Conservation (phyloP, 805 yeast genomes). For the Zygosaccharomyces lentus region DNA sequence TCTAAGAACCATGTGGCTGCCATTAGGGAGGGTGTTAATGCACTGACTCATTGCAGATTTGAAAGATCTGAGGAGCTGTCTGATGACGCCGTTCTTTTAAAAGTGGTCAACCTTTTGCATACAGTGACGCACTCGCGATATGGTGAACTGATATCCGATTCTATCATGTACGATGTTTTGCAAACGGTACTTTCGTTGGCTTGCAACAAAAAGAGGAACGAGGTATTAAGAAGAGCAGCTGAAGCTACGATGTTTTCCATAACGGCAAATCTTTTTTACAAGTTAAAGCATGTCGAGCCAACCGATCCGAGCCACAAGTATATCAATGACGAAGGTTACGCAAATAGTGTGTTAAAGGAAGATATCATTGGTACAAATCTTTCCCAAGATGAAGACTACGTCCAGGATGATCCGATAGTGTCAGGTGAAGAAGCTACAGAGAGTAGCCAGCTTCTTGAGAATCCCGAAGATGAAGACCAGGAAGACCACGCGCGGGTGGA, state of each 20-base stretch:
- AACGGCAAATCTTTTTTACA: slow-evolving; percentile 62
- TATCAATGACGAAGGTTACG: slow-evolving; percentile 45
- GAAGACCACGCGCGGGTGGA: background rate
- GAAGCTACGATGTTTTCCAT: slow-evolving; percentile 73
- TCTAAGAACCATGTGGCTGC: slow-evolving; percentile 62
- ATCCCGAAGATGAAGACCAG: slow-evolving; percentile 2
- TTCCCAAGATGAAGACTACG: slow-evolving; percentile 9
- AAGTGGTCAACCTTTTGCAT: slow-evolving; percentile 74
- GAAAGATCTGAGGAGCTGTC: slow-evolving; percentile 91
- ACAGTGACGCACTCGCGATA: slow-evolving; percentile 58
- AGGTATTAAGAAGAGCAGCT: slow-evolving; percentile 82
- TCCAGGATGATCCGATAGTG: slow-evolving; percentile 2
- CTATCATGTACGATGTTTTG: slow-evolving; percentile 78
- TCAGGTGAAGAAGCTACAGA: background rate
- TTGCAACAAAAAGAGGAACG: slow-evolving; percentile 87
- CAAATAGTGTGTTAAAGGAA: slow-evolving; percentile 49
- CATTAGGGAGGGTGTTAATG: slow-evolving; percentile 41
- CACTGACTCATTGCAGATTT: slow-evolving; percentile 90
- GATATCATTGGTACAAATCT: slow-evolving; percentile 41
- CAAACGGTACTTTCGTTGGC: slow-evolving; percentile 91
- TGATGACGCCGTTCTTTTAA: slow-evolving; percentile 85
- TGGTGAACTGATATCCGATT: slow-evolving; percentile 68
- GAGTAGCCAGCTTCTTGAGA: background rate
- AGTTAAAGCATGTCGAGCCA: slow-evolving; percentile 53
- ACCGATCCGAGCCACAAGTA: slow-evolving; percentile 35